phyloP scores from a whole-genome alignment of 2,329 filamentous ascomycete species.

The Penicillium expansum region DNA sequence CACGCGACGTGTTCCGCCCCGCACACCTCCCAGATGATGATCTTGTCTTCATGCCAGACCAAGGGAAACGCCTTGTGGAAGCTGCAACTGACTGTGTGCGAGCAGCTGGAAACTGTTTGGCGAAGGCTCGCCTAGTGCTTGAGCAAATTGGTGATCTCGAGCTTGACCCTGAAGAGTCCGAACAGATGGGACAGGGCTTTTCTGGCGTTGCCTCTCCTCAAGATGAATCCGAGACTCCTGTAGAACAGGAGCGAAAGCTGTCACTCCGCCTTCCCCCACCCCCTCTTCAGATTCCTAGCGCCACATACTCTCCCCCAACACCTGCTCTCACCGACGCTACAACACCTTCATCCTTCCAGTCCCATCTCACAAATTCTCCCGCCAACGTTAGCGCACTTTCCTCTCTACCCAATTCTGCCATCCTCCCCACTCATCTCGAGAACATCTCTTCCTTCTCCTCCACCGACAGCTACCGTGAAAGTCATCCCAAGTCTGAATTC shows the following conservation, averaged over 20 bases:
- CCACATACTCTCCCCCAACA: constrained; percentile 33
- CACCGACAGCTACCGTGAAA: constrained; percentile 37
- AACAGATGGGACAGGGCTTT: constrained; percentile 11
- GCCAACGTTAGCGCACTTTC: constrained; percentile 28
- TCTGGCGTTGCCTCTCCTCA: constrained; percentile 18
- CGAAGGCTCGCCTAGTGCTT: constrained; percentile 79
- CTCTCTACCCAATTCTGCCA: constrained; percentile 28
- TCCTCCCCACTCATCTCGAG: constrained; percentile 28
- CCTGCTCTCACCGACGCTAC: constrained; percentile 38
- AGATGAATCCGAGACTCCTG: constrained; percentile 16
- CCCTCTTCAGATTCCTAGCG: constrained; percentile 45
- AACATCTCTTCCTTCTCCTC: constrained; percentile 30
- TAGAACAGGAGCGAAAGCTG: constrained; percentile 27
- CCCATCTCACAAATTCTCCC: constrained; percentile 38
- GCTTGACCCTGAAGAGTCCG: constrained; percentile 59
- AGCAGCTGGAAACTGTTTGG: constrained; percentile 85
- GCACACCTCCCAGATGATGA: constrained; percentile 67
- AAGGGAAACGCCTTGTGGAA: constrained; percentile 70
- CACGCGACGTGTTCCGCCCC: constrained; percentile 72
- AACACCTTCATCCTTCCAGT: constrained; percentile 44
- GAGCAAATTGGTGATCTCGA: constrained; percentile 91
- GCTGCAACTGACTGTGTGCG: constrained; percentile 86
- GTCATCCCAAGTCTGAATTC: constrained; percentile 32
- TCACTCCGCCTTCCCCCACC: constrained; percentile 45
- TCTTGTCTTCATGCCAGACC: constrained; percentile 75